These are phyloP conservation scores for Juncus inflexus DNA, from an alignment of 176 grass and related monocot genomes.

Conservation along the genomic window DNA sequence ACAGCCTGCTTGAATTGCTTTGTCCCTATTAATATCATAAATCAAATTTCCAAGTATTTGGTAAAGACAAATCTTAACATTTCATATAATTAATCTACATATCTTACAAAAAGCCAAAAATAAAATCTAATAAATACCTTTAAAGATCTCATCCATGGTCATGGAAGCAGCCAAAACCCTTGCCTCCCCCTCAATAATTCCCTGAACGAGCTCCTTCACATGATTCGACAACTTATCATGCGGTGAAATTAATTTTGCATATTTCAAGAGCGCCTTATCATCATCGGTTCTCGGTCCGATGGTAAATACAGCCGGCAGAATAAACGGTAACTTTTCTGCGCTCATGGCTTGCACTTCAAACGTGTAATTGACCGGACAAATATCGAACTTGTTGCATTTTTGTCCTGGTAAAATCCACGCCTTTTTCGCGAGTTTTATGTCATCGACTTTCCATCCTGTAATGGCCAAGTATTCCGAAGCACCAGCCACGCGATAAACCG, in stretches of 20 bases:
- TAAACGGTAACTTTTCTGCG: conserved; percentile 82
- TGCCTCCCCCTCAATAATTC: conserved; percentile 42
- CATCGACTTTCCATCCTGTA: conserved; percentile 43
- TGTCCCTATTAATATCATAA: conserved; percentile 22
- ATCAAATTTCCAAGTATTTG: background rate
- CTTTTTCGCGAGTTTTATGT: conserved; percentile 76
- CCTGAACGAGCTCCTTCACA: conserved; percentile 47
- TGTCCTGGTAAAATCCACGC: conserved; percentile 50
- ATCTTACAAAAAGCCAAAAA: background rate
- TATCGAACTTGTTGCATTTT: conserved; percentile 47
- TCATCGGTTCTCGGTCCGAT: conserved; percentile 62
- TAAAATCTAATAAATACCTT: conserved; percentile 12
- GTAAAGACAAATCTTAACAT: background rate
- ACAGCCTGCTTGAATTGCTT: conserved; percentile 47
- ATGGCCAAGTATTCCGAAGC: conserved; percentile 62
- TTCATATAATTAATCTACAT: background rate
- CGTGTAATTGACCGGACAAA: conserved; percentile 66
- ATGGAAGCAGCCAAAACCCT: conserved; percentile 47
- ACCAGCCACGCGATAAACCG: conserved; percentile 19
- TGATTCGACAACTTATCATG: conserved; percentile 46
- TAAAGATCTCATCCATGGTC: conserved; percentile 60
- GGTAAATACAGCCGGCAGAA: conserved; percentile 88
- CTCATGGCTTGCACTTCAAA: conserved; percentile 96
- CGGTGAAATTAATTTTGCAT: conserved; percentile 65
- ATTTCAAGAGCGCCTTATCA: conserved; percentile 43